A percentile compares a stretch with the other conserved stretches of the same genome.
Evolutionary conservation across 441 rosid species (phyloP).

Genomic region (Bocquillonia castaneifolia): DNA sequence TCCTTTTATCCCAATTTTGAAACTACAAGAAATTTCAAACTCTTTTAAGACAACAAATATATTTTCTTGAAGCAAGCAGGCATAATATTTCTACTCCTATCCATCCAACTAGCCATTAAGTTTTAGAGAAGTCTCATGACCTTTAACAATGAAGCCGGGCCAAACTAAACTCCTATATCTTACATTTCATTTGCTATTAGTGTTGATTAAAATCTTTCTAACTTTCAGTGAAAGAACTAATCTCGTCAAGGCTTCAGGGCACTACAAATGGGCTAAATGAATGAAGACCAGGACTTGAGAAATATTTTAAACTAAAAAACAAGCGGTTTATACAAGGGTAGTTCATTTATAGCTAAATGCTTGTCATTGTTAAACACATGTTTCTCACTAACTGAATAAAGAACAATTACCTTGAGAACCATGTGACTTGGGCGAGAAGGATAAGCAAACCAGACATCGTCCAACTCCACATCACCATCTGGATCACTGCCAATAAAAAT

Average conservation of each 20-base stretch:
- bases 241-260: not conserved
- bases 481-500: slow-evolving; percentile 44
- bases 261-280: not conserved
- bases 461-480: slow-evolving; percentile 82
- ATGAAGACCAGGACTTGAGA: not conserved
- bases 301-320: not conserved
- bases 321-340: not conserved
- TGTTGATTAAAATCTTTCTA: not conserved
- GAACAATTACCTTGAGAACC: slow-evolving; percentile 72
- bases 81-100: not conserved
- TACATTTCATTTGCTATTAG: not conserved
- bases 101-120: not conserved
- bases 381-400: not conserved
- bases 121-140: not conserved
- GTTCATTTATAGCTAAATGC: not conserved
- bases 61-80: not conserved
- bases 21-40: slow-evolving; percentile 1
- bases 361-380: not conserved
- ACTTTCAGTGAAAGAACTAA: not conserved
- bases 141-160: not conserved
- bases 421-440: slow-evolving; percentile 88
- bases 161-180: not conserved
- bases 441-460: slow-evolving; percentile 94
- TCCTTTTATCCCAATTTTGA: not conserved
- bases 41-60: not conserved